Conservation (phyloP, 352 stramenopile species). For the Pythium coloratum region DNA sequence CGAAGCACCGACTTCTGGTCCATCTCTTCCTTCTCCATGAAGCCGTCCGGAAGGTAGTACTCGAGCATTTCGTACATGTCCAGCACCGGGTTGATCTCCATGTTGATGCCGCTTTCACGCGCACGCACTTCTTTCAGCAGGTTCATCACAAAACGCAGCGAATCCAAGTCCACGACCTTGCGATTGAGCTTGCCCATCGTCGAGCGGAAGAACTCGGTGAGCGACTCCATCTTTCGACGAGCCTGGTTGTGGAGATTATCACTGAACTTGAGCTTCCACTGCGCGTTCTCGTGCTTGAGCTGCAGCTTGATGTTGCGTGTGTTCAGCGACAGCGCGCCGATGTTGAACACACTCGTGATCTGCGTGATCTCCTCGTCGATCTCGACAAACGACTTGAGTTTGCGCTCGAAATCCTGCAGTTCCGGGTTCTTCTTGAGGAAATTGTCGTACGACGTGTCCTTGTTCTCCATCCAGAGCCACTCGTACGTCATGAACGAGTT, state of each 20-base stretch:
- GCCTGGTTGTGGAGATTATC: constrained; percentile 96
- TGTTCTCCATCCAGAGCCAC: constrained; percentile 98
- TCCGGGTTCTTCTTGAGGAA: constrained; percentile 94
- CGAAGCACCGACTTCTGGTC: constrained; percentile 98
- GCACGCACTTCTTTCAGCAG: constrained; percentile 97
- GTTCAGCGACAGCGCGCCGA: constrained; percentile 96
- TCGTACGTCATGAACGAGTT: constrained; percentile 95
- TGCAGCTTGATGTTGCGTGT: constrained; percentile 97
- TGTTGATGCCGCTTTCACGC: constrained; percentile 97
- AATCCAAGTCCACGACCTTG: constrained; percentile 96
- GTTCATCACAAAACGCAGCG: constrained; percentile 97
- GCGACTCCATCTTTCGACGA: constrained; percentile 88
- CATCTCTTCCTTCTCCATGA: constrained; percentile 99
- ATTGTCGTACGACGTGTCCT: constrained; percentile 93
- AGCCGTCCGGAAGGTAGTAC: constrained; percentile 91
- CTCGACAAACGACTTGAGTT: constrained; percentile 95
- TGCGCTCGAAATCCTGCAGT: constrained; percentile 96
- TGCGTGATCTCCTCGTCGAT: constrained; percentile 95
- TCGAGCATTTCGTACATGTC: constrained; percentile 99
- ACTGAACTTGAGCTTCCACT: constrained; percentile 98
- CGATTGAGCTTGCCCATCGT: constrained; percentile 93
- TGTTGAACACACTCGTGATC: constrained; percentile 91
- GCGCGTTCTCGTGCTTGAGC: constrained; percentile 94
- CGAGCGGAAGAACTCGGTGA: constrained; percentile 97
- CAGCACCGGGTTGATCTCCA: constrained; percentile 97